A percentile compares a stretch with the other conserved stretches of the same genome.
Conservation (phyloP, 2,329 filamentous ascomycete species). For the Talaromyces sp. region DNA sequence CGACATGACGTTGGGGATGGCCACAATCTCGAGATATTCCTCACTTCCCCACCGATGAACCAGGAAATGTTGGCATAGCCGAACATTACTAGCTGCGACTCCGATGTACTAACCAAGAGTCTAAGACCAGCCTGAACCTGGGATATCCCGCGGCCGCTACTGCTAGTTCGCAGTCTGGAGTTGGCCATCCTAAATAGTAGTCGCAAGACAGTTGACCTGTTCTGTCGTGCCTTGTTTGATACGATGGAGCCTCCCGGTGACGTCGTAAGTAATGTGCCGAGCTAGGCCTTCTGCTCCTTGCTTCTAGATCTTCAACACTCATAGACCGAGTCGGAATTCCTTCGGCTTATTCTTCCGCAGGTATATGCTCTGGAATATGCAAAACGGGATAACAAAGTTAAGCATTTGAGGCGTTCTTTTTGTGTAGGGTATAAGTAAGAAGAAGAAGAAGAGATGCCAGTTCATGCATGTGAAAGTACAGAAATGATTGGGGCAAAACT, state of each 20-base stretch:
- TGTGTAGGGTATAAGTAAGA: neutral
- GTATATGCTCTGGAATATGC: too few species aligned
- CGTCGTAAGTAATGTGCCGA: slow-evolving; percentile 1
- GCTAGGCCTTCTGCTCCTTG: neutral
- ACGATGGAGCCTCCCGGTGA: neutral
- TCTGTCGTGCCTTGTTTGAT: slow-evolving; percentile 1
- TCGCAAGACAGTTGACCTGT: neutral
- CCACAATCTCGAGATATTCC: neutral
- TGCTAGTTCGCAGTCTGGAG: neutral
- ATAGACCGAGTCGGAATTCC: neutral
- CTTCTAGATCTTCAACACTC: neutral
- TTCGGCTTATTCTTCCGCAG: neutral
- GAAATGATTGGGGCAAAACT: neutral
- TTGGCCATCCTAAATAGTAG: neutral
- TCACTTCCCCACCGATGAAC: neutral
- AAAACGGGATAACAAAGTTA: too few species aligned
- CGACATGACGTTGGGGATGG: slow-evolving; percentile 10
- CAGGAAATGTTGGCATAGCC: neutral
- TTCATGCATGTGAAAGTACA: neutral
- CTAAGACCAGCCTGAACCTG: neutral
- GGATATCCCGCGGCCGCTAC: neutral
- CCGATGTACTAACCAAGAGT: neutral
- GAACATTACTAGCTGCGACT: too few species aligned
- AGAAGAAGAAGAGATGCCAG: neutral
- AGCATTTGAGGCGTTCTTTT: too few species aligned